A percentile compares a stretch with the other conserved stretches of the same genome.
Conservation (phyloP, 2,329 filamentous ascomycete species). For the Exophiala aquamarina region DNA sequence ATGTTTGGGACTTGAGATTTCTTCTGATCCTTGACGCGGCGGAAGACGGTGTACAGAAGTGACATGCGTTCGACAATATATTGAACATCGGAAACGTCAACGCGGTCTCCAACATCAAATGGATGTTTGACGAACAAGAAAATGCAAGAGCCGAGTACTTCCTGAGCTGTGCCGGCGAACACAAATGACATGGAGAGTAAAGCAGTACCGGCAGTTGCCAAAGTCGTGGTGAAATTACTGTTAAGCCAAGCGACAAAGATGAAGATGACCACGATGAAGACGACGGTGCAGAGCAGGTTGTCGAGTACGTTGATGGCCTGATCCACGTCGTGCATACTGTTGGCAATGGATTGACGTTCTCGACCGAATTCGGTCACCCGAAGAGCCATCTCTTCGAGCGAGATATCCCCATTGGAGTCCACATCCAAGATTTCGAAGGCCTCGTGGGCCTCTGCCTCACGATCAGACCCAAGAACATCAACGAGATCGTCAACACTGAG, state of each 20-base stretch:
- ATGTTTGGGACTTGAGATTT: constrained; percentile 85
- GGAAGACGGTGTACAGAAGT: constrained; percentile 88
- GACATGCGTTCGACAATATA: constrained; percentile 92
- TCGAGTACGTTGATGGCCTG: constrained; percentile 92
- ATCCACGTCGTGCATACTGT: constrained; percentile 96
- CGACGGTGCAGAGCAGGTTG: constrained; percentile 76
- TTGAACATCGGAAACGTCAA: constrained; percentile 70
- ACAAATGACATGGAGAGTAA: constrained; percentile 95
- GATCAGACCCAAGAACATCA: constrained; percentile 78
- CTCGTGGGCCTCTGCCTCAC: constrained; percentile 78
- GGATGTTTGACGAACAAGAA: constrained; percentile 99
- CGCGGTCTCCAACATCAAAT: constrained; percentile 91
- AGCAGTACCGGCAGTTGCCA: constrained; percentile 87
- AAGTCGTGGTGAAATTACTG: constrained; percentile 76
- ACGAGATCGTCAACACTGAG: constrained; percentile 78
- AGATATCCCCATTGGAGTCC: constrained; percentile 91
- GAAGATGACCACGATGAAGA: constrained; percentile 77
- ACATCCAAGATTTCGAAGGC: constrained; percentile 78
- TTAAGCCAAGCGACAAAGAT: constrained; percentile 91
- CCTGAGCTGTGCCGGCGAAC: constrained; percentile 86
- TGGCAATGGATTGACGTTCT: constrained; percentile 82
- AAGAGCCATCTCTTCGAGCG: constrained; percentile 90
- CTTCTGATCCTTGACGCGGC: constrained; percentile 77
- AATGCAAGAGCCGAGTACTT: constrained; percentile 96
- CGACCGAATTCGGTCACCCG: constrained; percentile 81